phyloP scores from a whole-genome alignment of 495 filamentous ascomycete species.

The Bacidia rubella region DNA sequence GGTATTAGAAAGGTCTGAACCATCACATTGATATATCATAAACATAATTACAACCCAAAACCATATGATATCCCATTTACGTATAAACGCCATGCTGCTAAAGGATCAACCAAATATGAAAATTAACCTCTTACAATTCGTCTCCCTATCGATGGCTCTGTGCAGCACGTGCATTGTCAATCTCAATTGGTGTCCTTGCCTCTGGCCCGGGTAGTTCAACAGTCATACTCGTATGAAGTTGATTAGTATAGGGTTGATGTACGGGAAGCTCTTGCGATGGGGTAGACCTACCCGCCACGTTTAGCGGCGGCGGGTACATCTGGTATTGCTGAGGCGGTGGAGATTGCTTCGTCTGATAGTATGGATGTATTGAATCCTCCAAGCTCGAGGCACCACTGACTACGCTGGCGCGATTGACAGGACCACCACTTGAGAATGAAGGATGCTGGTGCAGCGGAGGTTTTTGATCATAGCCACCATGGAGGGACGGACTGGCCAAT shows the following conservation, averaged over 20 bases:
- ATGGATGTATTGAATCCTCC: background rate
- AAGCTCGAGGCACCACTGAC: background rate
- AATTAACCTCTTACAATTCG: too few species aligned
- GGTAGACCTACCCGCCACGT: background rate
- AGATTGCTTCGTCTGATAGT: background rate
- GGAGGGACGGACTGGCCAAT: background rate
- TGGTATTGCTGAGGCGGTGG: background rate
- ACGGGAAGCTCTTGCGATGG: background rate
- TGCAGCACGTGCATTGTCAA: background rate
- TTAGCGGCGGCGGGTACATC: background rate
- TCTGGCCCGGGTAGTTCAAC: slow-evolving; percentile 1
- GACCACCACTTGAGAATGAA: background rate
- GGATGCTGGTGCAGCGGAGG: slow-evolving; percentile 1
- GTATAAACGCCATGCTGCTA: background rate
- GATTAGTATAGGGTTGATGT: background rate
- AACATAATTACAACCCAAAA: too few species aligned
- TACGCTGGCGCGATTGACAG: background rate
- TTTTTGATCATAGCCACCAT: background rate
- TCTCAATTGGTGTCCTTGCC: slow-evolving; percentile 4
- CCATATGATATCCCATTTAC: background rate
- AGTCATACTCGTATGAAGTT: background rate
- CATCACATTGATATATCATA: too few species aligned
- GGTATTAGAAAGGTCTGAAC: too few species aligned
- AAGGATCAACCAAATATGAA: background rate
- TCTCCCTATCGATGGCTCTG: too few species aligned